Evolutionary conservation across 108 stramenopile genomes (phyloP).

Genomic region (Nitzschia inconspicua): DNA sequence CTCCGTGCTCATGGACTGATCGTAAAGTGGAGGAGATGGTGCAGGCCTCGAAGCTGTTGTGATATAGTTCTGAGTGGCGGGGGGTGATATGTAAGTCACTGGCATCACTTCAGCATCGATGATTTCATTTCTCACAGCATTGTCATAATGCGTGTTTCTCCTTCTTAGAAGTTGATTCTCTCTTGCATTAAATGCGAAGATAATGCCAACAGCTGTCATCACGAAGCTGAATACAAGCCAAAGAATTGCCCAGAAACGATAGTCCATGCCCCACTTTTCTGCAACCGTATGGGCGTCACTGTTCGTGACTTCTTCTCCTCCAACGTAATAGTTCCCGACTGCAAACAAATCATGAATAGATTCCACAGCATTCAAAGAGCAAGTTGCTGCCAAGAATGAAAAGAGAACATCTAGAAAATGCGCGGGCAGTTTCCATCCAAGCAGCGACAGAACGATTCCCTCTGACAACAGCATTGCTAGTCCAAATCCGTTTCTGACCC

Average conservation of each 20-base stretch:
- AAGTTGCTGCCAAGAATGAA: conserved; percentile 38
- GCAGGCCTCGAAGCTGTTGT: too few relatives aligned
- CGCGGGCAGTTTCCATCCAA: conserved; percentile 34
- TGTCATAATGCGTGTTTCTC: too few relatives aligned
- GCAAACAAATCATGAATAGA: conserved; percentile 40
- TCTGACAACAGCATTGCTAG: conserved; percentile 27
- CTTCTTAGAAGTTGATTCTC: too few relatives aligned
- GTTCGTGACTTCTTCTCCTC: conserved; percentile 11
- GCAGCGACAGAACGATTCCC: conserved; percentile 11
- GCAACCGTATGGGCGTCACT: conserved; percentile 42
- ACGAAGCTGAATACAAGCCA: conserved; percentile 41
- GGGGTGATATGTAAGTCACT: too few relatives aligned
- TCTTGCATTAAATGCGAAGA: too few relatives aligned
- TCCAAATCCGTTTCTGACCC: conserved; percentile 52
- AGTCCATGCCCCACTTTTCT: conserved; percentile 29
- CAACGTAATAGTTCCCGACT: conserved; percentile 11
- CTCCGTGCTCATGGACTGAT: too few relatives aligned
- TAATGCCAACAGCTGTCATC: conserved; percentile 27
- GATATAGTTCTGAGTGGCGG: too few relatives aligned
- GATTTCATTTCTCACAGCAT: too few relatives aligned
- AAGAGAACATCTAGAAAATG: conserved; percentile 23
- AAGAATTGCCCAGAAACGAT: conserved; percentile 32
- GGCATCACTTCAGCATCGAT: too few relatives aligned
- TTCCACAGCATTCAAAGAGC: conserved; percentile 42
- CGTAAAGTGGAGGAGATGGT: too few relatives aligned